Evolutionary conservation across 805 yeast genomes (phyloP), one percentile per base, ranked within the genome.

Genomic region (Brettanomyces custersianus): DNA sequence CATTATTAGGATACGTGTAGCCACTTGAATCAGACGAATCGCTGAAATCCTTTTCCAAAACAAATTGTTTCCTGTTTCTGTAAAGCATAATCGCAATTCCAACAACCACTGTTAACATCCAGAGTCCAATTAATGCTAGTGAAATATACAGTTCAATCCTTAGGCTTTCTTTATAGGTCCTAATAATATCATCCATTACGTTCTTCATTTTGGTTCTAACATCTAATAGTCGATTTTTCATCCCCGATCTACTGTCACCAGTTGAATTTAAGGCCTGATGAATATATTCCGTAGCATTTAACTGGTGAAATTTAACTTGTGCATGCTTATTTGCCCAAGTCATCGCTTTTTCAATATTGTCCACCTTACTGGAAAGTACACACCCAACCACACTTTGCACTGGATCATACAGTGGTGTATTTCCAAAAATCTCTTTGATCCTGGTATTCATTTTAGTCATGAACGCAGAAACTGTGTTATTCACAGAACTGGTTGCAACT

Each of bases 281-380:
- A 26, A 39, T 16, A 11, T 44, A 36, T 6, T 28, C 35, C 15
- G 34, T 31, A 3, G 43, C 40, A 28, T 56, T 39, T 3, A 78
- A 55, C 29, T 63, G 46, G 0, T 94, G 94, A 1, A 85, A 51
- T 1, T 60, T 44, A 2, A 87, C 57, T 12, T 73, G 64, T 3
- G 87, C 65, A 42, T 82, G 64, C 24, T 78, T 62, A 45, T 79
- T 65, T 2, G 87, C 60, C 96, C 96, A 92, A 2, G 77, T 70
- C 37, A 88, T 57, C 0, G 94, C 97, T 21, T 70, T 51, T 43
- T 82, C 82, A 3, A 86, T 62, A 17, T 69, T 65, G 11, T 65
- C 65, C 5, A 90, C 54, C 48, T 90, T 92, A 33, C 80, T 65
- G 13, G 84, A 90, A 26, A 92, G 64, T 3, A 84, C 73, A 60